A percentile compares a stretch with the other conserved stretches of the same genome.
Conservation (phyloP, 805 yeast species). For the Candida coquimbonensis region DNA sequence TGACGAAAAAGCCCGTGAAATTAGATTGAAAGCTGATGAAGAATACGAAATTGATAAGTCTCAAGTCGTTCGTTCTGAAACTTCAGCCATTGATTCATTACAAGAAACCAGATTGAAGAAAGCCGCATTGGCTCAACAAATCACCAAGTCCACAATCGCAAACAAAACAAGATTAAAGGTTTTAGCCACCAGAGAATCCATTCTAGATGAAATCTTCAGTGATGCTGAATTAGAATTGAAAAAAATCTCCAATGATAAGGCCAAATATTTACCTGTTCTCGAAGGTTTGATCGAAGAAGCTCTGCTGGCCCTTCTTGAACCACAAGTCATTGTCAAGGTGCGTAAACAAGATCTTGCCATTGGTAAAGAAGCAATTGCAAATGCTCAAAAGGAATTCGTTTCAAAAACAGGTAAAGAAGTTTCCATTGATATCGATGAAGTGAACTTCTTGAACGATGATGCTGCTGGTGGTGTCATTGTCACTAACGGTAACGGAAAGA, state of each 20-base stretch:
- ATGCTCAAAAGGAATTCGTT: conserved; percentile 58
- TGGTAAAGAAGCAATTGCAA: conserved; percentile 51
- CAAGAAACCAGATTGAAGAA: conserved; percentile 84
- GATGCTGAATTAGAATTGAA: conserved; percentile 59
- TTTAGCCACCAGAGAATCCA: conserved; percentile 77
- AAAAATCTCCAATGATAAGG: conserved; percentile 45
- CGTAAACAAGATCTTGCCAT: conserved; percentile 56
- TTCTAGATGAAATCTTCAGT: conserved; percentile 67
- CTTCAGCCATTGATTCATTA: conserved; percentile 74
- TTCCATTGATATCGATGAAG: conserved; percentile 48
- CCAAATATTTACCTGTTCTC: conserved; percentile 61
- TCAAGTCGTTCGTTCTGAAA: conserved; percentile 86
- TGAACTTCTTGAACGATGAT: conserved; percentile 50
- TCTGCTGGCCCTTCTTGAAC: conserved; percentile 66
- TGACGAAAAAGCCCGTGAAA: conserved; percentile 96
- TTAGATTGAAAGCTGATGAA: conserved; percentile 92
- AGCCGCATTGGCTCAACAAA: conserved; percentile 89
- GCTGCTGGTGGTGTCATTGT: conserved; percentile 83
- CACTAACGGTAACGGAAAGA: conserved; percentile 66
- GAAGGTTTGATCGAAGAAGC: conserved; percentile 77
- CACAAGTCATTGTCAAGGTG: conserved; percentile 54
- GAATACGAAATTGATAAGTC: conserved; percentile 98
- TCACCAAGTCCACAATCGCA: conserved; percentile 89
- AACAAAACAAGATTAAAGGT: conserved; percentile 93
- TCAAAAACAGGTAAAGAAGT: conserved; percentile 53